Percentiles rank a stretch among this genome's conserved stretches.
phyloP scores from a whole-genome alignment of 2,329 filamentous ascomycete species.

The Fusarium tupiense region DNA sequence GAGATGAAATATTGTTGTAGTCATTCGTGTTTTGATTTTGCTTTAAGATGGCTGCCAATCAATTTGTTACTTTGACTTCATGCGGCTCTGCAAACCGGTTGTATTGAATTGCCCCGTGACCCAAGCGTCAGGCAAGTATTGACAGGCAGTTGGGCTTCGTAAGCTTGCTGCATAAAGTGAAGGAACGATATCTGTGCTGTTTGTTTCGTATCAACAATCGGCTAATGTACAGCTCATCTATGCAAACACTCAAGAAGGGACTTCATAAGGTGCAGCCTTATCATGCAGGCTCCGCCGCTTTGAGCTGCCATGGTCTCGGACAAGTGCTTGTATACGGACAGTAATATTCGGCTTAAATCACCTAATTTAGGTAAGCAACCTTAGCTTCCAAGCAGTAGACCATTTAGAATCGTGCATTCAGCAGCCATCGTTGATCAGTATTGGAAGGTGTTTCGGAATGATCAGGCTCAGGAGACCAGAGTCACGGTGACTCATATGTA shows the following conservation, averaged over 20 bases:
- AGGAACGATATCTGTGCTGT: too few species aligned
- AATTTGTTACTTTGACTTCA: background rate
- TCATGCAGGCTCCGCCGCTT: background rate
- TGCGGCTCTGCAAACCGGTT: background rate
- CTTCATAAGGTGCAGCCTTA: background rate
- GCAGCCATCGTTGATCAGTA: background rate
- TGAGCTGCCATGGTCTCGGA: background rate
- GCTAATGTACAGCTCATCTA: too few species aligned
- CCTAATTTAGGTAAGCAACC: accelerated
- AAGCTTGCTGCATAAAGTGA: background rate
- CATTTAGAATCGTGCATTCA: background rate
- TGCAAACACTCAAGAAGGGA: background rate
- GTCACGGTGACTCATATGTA: background rate
- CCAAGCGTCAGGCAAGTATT: accelerated
- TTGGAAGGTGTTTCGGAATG: background rate
- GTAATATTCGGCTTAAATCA: too few species aligned
- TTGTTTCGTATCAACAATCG: too few species aligned
- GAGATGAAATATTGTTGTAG: background rate
- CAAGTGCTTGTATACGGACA: accelerated
- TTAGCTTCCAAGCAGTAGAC: accelerated
- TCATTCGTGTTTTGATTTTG: too few species aligned
- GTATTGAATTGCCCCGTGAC: accelerated
- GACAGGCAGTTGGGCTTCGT: too few species aligned
- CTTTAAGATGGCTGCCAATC: too few species aligned
- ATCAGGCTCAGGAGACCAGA: background rate